Evolutionary conservation across 306 rosid species (phyloP), one percentile per base, ranked within the genome.

Genomic region (Cyclanthera cordifolia): DNA sequence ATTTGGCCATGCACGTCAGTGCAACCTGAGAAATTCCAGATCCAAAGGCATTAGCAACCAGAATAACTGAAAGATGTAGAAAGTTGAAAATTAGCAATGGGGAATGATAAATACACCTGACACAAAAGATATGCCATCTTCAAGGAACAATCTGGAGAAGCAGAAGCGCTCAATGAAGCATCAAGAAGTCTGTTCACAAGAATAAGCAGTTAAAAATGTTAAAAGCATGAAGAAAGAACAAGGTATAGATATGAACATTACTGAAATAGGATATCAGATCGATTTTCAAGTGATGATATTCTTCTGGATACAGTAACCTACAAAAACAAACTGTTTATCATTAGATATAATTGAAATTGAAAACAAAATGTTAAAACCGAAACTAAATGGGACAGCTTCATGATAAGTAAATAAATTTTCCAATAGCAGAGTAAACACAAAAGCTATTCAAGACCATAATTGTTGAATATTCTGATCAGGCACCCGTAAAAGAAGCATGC

Each of bases 141-240:
- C 82, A 93, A 78, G 27, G 98, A 89, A 84, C 98, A 93, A 73
- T 93, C 98, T 10, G 88, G 90, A 74, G 98, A 93, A 79, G 94
- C 95, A 83, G 95, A 87, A 23, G 98, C 89, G 60, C 88, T 79
- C 50, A 93, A 84, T 75, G 95, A 75, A 12, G 93, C 80, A 61
- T 86, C 91, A 66, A 93, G 96, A 82, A 93, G 68, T 83, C 98
- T 93, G 80, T 57, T 67, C 78, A 73, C 32, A 72, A 59, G 8
- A 25, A 71, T 68, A 74, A 68, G 52, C 14, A 14, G 53, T 65
- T 43, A 65, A 21, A 23, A 45, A 71, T 41, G 39, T 53, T 34
- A 24, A 46, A 61, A 5, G 53, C 49, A 32, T 23, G 53, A 74
- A 66, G 70, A 57, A 71, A 54, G 53, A 54, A 23, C 27, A 46